Evolutionary conservation across 768 basidiomycete species (phyloP), one percentile per base, ranked within the genome.

Genomic region (Suillus variegatus): DNA sequence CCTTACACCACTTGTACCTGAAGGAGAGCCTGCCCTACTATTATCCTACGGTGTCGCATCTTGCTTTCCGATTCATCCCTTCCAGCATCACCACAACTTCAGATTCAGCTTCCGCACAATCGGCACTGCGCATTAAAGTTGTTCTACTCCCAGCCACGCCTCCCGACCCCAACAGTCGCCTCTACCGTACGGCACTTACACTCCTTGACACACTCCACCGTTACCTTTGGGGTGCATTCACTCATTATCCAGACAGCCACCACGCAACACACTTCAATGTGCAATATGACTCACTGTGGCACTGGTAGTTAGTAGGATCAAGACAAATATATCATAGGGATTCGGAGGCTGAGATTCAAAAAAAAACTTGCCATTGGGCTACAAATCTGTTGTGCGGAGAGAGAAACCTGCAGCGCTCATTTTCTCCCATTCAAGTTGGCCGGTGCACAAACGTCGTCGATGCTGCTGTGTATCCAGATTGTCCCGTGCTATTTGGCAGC

Each of bases 191-290:
- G 0, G 88, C 87, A 40, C 79, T 95, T 25, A 85, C 89, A 0
- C 85, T 99, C 25, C 83, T 97, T 13, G 93, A 95, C 66, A 88
- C 91, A 1, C 73, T 95, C 20, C 90, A 93, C 73, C 86, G 93
- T n/a, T 93, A 97, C 70, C 90, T 92, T n/a, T 93, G 89, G 87
- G 95, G 96, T 3, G 84, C 85, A 4, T 74, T 90, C 72, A 89
- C 87, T 2, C 86, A 91, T 63, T 98, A 97, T 79, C 85, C 28
- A 16, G 13, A 41, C 40, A 41, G 40, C 40, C 14, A 41, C 40
- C 40, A 0, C 14, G 28, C 13, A 22, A 22, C n/a, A 22, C n/a
- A 22, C 22, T 49, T 22, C n/a, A 12, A 47, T 2, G n/a, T 47
- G n/a, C 20, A 7, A 12, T 22, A 22, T 40, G 40, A 40, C 40